phyloP scores from a whole-genome alignment of 2,329 filamentous ascomycete species.

The Ceratocystiopsis brevicomis region DNA sequence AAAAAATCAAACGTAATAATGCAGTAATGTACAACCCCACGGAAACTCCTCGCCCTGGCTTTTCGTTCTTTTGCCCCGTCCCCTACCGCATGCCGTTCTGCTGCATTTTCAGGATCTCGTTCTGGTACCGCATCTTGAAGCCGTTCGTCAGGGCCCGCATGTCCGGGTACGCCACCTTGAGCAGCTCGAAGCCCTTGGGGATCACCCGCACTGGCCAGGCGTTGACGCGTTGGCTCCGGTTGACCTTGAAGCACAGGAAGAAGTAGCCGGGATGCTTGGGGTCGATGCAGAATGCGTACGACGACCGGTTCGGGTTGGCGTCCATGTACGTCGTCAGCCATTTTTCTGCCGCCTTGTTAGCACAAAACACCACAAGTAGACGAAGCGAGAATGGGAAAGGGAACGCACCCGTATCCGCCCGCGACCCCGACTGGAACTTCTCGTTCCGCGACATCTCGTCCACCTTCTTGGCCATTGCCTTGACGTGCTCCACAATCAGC shows the following conservation, averaged over 20 bases:
- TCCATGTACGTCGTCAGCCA: conserved; percentile 94
- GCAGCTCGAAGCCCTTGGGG: conserved; percentile 81
- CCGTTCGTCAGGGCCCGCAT: conserved; percentile 93
- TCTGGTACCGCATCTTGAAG: conserved; percentile 68
- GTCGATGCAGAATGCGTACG: conserved; percentile 92
- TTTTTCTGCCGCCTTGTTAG: conserved; percentile 41
- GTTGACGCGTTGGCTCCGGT: conserved; percentile 50
- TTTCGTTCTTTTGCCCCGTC: background rate
- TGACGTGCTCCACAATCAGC: conserved; percentile 89
- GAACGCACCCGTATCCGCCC: conserved; percentile 66
- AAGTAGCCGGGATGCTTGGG: conserved; percentile 87
- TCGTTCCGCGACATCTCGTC: conserved; percentile 90
- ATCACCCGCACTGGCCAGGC: conserved; percentile 79
- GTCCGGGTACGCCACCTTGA: conserved; percentile 77
- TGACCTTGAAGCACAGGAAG: conserved; percentile 89
- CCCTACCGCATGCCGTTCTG: conserved; percentile 7
- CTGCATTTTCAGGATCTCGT: conserved; percentile 44
- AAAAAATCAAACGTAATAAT: too few relatives aligned
- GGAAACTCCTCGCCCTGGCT: too few relatives aligned
- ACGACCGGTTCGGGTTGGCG: conserved; percentile 82
- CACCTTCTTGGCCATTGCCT: conserved; percentile 94
- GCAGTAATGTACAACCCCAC: too few relatives aligned
- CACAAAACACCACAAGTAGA: too few relatives aligned
- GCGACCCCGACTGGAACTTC: conserved; percentile 72
- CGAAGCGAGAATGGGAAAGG: too few relatives aligned